Evolutionary conservation across 139 green algal species (phyloP), one percentile per base, ranked within the genome.

Genomic region (Edaphochlamys debaryana): DNA sequence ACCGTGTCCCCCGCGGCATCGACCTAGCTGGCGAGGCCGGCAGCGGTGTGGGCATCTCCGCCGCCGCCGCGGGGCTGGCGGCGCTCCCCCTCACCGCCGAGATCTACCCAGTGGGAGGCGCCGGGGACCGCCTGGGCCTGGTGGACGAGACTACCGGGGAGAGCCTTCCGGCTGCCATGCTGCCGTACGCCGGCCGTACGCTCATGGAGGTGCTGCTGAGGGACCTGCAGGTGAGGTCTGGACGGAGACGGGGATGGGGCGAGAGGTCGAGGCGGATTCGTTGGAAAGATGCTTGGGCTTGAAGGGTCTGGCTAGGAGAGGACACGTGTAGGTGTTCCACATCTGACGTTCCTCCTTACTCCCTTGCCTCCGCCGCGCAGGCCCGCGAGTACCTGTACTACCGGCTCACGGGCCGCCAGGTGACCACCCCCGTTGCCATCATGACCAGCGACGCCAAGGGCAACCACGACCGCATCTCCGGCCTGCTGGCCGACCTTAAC

Each of bases 371-470:
- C n/a, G 15, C 63, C 3, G 8, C 68, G 42, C 89, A 95, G 90
- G 95, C 96, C 5, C 91, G 97, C 23, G 97, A 99, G 91, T 98
- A 96, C 90, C 86, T 99, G 42, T 92, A 98, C 91, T 99, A 89
- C 84, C 89, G 90, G 63, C 77, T 99, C n/a, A 94, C 89, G 29
- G 97, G 97, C 13, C 40, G 68, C 19, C 92, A 94, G 89, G 74
- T 93, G 71, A 93, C 85, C 41, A 99, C 97, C 0, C 97, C 97
- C 0, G 88, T 99, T 8, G 97, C 95, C 63, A 94, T 99, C 82
- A 99, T 99, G 97, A 99, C 97, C 29, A 95, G 87, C 3, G 94
- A 97, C 32, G 97, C 96, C 67, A 99, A 99, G 92, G 94, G 94
- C 79, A 99, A 99, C 89, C 91, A 99, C 90, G 63, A 71, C 50